Base-by-base conservation (phyloP, 1,284 basidiomycete genomes). In the Apiotrichum akiyoshidainum region DNA sequence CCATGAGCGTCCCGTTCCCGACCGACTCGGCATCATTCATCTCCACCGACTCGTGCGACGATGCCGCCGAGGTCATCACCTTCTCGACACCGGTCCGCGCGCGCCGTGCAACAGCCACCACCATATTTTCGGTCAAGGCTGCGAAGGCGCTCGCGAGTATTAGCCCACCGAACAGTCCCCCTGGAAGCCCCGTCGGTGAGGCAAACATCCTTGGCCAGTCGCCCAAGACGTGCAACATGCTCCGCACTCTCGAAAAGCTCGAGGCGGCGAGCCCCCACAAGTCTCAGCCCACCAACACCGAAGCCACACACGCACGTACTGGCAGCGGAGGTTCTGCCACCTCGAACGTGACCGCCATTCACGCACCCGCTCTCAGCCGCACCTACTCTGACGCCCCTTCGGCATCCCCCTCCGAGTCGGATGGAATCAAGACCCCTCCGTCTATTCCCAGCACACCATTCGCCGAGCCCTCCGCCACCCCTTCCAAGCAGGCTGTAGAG, bases 61-160 rank as follows among this genome's bases (percentile, higher is more conserved):
- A 57, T 11, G 35, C 34, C 11, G 47, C 19, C 19, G 55, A 57
- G 44, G 22, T 51, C 12, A 31, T 57, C 21, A 52, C 55, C 26
- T 51, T 57, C 16, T 16, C 55, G 19, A 57, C 49, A 17, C 55
- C 55, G 5, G 21, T n/a, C 7, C 44, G 49, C 22, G 55, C 42
- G 2, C 55, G 34, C 4, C 55, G 55, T 26, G 53, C 53, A 3
- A 51, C 55, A 7, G 49, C 48, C 3, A 46, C 44, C 5, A 51
- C 49, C 33, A 17, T 57, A 16, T 19, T 42, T 41, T 45, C 47
- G 35, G 5, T 57, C 17, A 50, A 37, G 35, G 48, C 34, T 12
- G 35, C 22, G 2, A 5, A 39, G 48, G 34, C 48, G 13, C 48
- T 50, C 35, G 48, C 48, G 21, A n/a, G 14, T 17, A 47, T 10